Conservation (phyloP, 768 basidiomycete genomes). For the Royoungia palumana region DNA sequence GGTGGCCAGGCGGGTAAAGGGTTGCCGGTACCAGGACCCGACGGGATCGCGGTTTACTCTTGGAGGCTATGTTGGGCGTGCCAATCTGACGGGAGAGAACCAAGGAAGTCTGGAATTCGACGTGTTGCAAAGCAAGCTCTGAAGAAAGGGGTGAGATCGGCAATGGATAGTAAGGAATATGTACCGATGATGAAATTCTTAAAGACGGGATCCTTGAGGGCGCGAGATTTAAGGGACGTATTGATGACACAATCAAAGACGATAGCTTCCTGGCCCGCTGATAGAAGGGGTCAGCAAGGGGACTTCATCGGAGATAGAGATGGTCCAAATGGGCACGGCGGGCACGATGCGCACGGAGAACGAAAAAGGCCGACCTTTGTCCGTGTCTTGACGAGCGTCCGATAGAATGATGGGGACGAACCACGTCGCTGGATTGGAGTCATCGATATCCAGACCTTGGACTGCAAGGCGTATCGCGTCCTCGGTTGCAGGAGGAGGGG, state of each 20-base stretch:
- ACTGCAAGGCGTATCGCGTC: constrained; percentile 59
- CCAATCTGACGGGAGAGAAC: constrained; percentile 64
- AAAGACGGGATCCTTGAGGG: constrained; percentile 59
- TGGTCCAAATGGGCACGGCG: constrained; percentile 4
- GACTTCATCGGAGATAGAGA: constrained; percentile 14
- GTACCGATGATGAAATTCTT: constrained; percentile 67
- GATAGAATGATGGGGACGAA: constrained; percentile 73
- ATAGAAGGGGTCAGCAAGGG: constrained; percentile 6
- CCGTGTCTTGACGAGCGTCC: constrained; percentile 54
- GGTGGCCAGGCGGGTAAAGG: constrained; percentile 33
- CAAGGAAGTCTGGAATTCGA: constrained; percentile 60
- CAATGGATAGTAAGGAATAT: background rate
- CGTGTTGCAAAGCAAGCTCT: constrained; percentile 69
- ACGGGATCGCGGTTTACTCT: constrained; percentile 63
- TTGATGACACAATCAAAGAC: constrained; percentile 77
- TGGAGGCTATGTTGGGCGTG: constrained; percentile 74
- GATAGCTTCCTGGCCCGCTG: constrained; percentile 66
- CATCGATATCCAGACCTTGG: constrained; percentile 44
- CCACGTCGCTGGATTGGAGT: constrained; percentile 43
- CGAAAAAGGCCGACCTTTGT: constrained; percentile 56
- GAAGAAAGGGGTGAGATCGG: constrained; percentile 11
- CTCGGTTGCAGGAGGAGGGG: constrained; percentile 60
- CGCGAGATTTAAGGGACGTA: constrained; percentile 53
- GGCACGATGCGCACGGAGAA: constrained; percentile 8
- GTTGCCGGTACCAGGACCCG: constrained; percentile 52